phyloP scores from a whole-genome alignment of 768 basidiomycete genomes.

The Collybia mongolica region DNA sequence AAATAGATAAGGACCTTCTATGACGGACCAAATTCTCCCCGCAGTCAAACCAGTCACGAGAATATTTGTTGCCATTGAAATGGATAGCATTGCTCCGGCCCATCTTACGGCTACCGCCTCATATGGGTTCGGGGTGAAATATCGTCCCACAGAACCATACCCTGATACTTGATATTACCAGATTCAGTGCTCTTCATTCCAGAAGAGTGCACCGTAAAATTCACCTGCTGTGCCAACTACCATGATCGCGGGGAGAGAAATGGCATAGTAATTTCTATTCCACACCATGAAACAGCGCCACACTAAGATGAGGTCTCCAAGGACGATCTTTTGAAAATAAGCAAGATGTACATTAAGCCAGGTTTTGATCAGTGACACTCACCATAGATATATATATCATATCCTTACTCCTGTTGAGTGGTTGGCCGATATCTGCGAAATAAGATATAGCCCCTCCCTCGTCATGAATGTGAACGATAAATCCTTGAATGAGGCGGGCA shows the following conservation, averaged over 20 bases:
- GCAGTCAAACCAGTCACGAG: neutral
- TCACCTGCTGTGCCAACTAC: neutral
- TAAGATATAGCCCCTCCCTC: neutral
- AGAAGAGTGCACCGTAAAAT: neutral
- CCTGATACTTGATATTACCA: neutral
- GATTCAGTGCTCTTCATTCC: no score
- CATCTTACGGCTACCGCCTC: neutral
- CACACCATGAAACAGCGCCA: neutral
- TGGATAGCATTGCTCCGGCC: neutral
- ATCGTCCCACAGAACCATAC: neutral
- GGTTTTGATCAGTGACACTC: neutral
- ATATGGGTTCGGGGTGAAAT: neutral
- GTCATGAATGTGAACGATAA: neutral
- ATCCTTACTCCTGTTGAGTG: neutral
- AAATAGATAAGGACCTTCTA: no score
- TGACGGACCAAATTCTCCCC: neutral
- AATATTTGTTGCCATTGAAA: neutral
- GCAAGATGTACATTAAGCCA: neutral
- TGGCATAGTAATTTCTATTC: neutral
- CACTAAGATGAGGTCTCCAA: neutral
- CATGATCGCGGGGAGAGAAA: neutral
- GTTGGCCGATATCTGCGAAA: neutral
- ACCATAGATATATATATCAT: neutral
- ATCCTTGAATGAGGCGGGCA: neutral
- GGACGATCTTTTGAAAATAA: neutral